These are phyloP conservation scores for Collybiopsis luxurians DNA, from an alignment of 768 basidiomycete species.

Conservation along the genomic window DNA sequence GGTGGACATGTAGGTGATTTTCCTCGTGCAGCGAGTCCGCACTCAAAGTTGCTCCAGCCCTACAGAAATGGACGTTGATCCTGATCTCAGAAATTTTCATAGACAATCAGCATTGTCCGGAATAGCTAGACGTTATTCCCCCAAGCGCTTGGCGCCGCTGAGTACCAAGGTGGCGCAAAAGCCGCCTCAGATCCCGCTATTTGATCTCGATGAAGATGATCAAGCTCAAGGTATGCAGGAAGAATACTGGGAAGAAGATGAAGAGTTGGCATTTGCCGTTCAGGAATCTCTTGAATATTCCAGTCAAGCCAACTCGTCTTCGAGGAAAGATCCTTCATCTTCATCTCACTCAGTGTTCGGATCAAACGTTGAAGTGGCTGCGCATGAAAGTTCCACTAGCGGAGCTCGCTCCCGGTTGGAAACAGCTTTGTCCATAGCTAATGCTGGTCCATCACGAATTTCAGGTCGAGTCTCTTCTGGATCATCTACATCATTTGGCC, in stretches of 20 bases:
- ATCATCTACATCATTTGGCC: neutral
- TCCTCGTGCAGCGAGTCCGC: neutral
- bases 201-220: constrained; percentile 53
- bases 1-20: constrained; percentile 57
- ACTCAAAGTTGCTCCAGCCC: constrained; percentile 27
- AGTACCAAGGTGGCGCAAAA: constrained; percentile 28
- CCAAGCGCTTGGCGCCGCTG: constrained; percentile 30
- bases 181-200: constrained; percentile 46
- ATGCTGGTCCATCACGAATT: constrained; percentile 38
- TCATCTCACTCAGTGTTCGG: constrained; percentile 9
- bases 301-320: constrained; percentile 12
- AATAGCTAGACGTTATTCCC: constrained; percentile 47
- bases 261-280: constrained; percentile 56
- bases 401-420: constrained; percentile 55
- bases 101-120: constrained; percentile 60
- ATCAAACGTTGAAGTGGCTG: neutral
- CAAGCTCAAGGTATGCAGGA: constrained; percentile 11
- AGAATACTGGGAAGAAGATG: constrained; percentile 34
- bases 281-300: constrained; percentile 52
- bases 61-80: constrained; percentile 38
- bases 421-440: constrained; percentile 66
- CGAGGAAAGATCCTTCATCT: constrained; percentile 12
- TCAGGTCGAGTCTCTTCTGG: neutral
- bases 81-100: constrained; percentile 63
- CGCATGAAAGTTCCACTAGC: constrained; percentile 7